These are phyloP conservation scores for Eudorina sp. DNA, from an alignment of 139 green algal genomes.

Conservation along the genomic window DNA sequence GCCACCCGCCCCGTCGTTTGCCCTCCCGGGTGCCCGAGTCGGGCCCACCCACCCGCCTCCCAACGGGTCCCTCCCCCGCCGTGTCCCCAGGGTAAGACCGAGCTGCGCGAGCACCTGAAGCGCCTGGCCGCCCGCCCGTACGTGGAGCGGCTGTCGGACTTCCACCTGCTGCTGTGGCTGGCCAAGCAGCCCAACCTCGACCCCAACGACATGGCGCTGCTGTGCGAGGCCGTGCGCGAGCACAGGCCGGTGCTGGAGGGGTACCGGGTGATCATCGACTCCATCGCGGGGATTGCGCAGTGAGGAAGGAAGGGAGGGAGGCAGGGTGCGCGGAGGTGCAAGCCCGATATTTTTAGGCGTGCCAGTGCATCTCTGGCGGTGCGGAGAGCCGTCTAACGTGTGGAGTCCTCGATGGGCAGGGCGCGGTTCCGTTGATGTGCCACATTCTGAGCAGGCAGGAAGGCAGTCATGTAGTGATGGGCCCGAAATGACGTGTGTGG, in stretches of 20 bases:
- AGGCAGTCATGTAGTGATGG: not conserved
- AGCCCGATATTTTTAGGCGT: no score
- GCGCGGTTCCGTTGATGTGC: not conserved
- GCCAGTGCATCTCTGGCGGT: no score
- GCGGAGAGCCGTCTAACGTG: not conserved
- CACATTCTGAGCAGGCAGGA: not conserved
- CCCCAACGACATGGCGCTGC: constrained; percentile 78
- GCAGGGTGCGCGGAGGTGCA: not conserved
- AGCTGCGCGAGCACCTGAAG: constrained; percentile 88
- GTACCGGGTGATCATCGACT: constrained; percentile 93
- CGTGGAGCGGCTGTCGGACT: constrained; percentile 86
- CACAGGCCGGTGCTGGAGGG: constrained; percentile 83
- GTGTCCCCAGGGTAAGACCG: constrained; percentile 61
- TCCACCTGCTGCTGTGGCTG: constrained; percentile 97
- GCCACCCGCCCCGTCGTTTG: no score
- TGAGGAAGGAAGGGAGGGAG: not conserved
- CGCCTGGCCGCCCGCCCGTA: constrained; percentile 59
- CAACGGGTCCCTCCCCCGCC: not conserved
- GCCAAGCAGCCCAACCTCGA: constrained; percentile 88
- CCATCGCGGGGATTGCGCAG: constrained; percentile 76
- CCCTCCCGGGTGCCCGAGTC: no score
- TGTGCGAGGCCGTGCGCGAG: constrained; percentile 79
- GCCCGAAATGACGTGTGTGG: no score
- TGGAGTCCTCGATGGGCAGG: not conserved
- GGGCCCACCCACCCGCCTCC: not conserved